These are phyloP conservation scores for Penicillium paradoxum DNA, from an alignment of 495 filamentous ascomycete species.

Conservation along the genomic window DNA sequence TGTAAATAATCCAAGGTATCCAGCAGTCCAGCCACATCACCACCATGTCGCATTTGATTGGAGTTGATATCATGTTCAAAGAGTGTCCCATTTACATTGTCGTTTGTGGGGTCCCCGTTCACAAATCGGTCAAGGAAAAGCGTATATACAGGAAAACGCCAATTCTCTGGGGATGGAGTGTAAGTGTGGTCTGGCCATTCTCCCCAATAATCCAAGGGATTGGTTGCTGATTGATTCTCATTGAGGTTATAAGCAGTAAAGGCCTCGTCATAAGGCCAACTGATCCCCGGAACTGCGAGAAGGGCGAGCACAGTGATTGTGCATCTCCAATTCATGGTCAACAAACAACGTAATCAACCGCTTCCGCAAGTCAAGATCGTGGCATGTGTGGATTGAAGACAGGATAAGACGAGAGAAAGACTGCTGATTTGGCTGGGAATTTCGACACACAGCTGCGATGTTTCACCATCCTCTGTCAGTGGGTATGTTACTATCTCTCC, in stretches of 20 bases:
- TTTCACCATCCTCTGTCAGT: not conserved
- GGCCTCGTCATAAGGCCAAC: conserved; percentile 52
- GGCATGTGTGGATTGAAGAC: conserved; percentile 8
- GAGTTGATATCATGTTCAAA: conserved; percentile 66
- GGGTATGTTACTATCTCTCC: not conserved
- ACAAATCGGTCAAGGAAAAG: conserved; percentile 66
- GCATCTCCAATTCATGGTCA: conserved; percentile 34
- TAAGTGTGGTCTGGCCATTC: conserved; percentile 54
- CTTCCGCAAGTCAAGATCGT: not conserved
- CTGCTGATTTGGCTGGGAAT: not conserved
- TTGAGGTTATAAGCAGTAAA: conserved; percentile 59
- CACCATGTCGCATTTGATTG: conserved; percentile 71
- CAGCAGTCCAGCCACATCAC: conserved; percentile 59
- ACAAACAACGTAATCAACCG: conserved; percentile 7
- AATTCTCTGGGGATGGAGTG: conserved; percentile 56
- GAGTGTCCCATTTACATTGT: conserved; percentile 62
- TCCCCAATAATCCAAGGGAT: conserved; percentile 59
- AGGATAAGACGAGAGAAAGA: not conserved
- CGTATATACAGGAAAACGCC: conserved; percentile 70
- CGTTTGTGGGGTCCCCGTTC: conserved; percentile 68
- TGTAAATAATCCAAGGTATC: conserved; percentile 70
- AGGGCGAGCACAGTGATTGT: conserved; percentile 25
- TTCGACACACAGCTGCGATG: not conserved
- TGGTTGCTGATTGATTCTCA: conserved; percentile 51
- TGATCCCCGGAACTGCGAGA: conserved; percentile 23